These are phyloP conservation scores for Ogataea ganodermae DNA, from an alignment of 805 yeast species.

Conservation along the genomic window DNA sequence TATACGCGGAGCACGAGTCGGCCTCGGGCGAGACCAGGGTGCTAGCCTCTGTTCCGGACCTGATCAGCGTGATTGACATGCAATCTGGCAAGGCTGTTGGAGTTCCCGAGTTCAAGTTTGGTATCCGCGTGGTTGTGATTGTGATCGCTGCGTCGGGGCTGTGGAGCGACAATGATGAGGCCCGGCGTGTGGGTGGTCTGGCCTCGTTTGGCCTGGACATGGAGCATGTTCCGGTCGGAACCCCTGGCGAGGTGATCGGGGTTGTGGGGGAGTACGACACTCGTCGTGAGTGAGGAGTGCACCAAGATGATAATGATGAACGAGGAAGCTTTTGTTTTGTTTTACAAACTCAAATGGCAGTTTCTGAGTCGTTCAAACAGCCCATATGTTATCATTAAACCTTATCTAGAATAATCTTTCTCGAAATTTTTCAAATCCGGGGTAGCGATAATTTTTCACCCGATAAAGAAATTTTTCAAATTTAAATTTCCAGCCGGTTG, in stretches of 20 bases:
- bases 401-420: too few species aligned
- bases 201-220: conserved; percentile 26
- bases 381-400: too few species aligned
- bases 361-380: too few species aligned
- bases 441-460: neutral
- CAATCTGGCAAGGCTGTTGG: conserved; percentile 33
- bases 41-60: conserved; percentile 27
- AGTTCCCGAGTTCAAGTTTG: conserved; percentile 32
- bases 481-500: neutral
- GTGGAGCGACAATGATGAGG: conserved; percentile 35
- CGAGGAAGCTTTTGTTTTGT: too few species aligned
- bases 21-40: conserved; percentile 15
- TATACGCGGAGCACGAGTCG: conserved; percentile 23
- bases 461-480: neutral
- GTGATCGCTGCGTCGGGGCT: conserved; percentile 32
- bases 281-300: neutral
- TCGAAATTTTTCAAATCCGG: neutral
- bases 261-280: conserved; percentile 38
- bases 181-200: conserved; percentile 39
- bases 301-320: too few species aligned
- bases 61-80: conserved; percentile 26
- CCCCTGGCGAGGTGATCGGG: conserved; percentile 32
- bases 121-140: conserved; percentile 26
- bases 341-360: too few species aligned
- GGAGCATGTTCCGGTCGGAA: conserved; percentile 37